These are phyloP conservation scores for Fusarium caatingaense DNA, from an alignment of 2,329 filamentous ascomycete genomes.

Conservation along the genomic window DNA sequence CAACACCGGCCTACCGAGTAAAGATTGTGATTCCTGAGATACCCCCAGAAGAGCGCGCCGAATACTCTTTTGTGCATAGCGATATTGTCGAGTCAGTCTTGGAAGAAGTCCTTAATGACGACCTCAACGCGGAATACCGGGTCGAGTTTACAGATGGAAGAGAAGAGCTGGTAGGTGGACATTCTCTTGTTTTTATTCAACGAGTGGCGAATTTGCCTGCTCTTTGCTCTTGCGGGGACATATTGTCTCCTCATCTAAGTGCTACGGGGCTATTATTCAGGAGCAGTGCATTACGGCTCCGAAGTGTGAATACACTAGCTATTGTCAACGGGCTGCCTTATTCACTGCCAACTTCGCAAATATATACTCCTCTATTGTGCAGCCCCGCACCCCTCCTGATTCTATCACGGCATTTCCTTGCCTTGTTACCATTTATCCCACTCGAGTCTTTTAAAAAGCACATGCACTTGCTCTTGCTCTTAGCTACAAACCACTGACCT, in stretches of 20 bases:
- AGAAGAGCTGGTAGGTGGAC: constrained; percentile 57
- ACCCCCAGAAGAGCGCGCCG: constrained; percentile 38
- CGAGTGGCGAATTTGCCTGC: background rate
- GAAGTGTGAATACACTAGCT: constrained; percentile 9
- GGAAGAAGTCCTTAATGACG: constrained; percentile 44
- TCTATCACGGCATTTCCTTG: constrained; percentile 6
- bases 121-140: constrained; percentile 47
- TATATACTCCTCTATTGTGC: constrained; percentile 23
- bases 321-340: constrained; percentile 22
- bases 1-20: constrained; percentile 29
- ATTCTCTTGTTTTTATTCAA: constrained; percentile 4
- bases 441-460: background rate
- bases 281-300: background rate
- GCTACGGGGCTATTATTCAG: constrained; percentile 5
- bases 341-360: constrained; percentile 37
- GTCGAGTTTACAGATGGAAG: constrained; percentile 61
- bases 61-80: constrained; percentile 51
- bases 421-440: background rate
- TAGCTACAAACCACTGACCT: constrained; percentile 32
- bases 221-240: background rate
- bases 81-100: constrained; percentile 54
- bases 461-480: background rate
- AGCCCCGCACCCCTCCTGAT: constrained; percentile 16
- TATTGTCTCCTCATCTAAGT: background rate
- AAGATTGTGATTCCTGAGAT: constrained; percentile 50